Evolutionary conservation across 106 monocot genomes (phyloP).

Genomic region (Dendrobium nobile): DNA sequence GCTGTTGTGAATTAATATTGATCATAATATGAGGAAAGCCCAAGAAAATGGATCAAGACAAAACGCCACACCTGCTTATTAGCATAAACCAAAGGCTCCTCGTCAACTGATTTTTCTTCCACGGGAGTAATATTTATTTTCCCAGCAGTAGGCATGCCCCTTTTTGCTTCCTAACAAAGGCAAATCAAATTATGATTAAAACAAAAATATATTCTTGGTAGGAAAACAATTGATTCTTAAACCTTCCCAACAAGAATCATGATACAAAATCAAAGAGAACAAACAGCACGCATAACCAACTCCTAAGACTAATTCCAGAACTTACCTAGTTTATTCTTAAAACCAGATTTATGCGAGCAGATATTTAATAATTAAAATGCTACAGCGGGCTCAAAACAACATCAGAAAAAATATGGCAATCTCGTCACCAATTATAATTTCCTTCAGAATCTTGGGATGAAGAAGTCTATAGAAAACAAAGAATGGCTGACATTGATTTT

Average conservation of each 20-base stretch:
- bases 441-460: neutral
- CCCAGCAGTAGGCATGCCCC: slow-evolving; percentile 45
- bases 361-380: neutral
- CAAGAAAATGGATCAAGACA: neutral
- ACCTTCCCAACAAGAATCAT: neutral
- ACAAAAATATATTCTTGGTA: neutral
- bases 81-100: slow-evolving; percentile 77
- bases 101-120: slow-evolving; percentile 73
- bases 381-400: neutral
- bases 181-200: neutral
- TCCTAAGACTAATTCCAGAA: neutral
- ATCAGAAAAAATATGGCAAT: neutral
- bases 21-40: neutral
- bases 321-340: neutral
- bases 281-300: neutral
- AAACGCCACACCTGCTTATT: slow-evolving; percentile 65
- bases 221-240: neutral
- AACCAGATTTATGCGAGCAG: neutral
- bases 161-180: slow-evolving; percentile 66
- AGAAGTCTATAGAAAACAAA: neutral
- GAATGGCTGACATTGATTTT: neutral
- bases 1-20: neutral
- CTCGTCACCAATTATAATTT: neutral
- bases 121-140: slow-evolving; percentile 54
- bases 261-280: neutral